Conservation (phyloP, 768 basidiomycete species). For the Tremella mesenterica region DNA sequence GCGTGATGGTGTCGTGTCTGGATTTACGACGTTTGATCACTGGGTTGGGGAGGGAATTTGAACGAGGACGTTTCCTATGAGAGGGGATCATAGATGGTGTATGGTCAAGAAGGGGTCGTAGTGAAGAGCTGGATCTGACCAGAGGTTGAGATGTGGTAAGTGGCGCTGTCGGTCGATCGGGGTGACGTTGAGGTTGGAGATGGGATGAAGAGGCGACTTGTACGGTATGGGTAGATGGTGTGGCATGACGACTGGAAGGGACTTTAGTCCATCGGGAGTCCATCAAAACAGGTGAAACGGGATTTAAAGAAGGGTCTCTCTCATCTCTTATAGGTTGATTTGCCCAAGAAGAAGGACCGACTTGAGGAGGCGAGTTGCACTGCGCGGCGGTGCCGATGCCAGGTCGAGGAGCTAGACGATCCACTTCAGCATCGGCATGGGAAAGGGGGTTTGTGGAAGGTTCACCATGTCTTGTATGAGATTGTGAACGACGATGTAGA, state of each 20-base stretch:
- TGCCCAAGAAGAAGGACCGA: not conserved
- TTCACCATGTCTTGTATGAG: no score
- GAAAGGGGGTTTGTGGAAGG: no score
- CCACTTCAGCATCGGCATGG: no score
- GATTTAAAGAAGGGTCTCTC: not conserved
- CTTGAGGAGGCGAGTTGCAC: not conserved
- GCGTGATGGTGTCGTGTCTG: not conserved
- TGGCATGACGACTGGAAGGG: not conserved
- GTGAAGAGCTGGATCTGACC: not conserved
- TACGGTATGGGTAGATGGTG: not conserved
- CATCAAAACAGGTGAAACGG: not conserved
- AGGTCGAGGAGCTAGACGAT: not conserved
- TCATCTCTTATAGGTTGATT: not conserved
- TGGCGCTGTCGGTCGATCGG: not conserved
- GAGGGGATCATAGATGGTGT: not conserved
- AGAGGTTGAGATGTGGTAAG: not conserved
- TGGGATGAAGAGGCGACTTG: not conserved
- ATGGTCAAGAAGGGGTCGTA: not conserved
- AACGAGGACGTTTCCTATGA: not conserved
- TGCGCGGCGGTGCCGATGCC: not conserved
- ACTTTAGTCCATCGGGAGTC: not conserved
- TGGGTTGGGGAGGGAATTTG: not conserved
- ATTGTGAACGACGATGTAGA: no score
- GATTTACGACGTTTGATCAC: not conserved
- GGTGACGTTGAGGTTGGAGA: not conserved